Evolutionary conservation across 2,329 filamentous ascomycete species (phyloP), one percentile per base, ranked within the genome.

Genomic region (Atkinsonella texensis): DNA sequence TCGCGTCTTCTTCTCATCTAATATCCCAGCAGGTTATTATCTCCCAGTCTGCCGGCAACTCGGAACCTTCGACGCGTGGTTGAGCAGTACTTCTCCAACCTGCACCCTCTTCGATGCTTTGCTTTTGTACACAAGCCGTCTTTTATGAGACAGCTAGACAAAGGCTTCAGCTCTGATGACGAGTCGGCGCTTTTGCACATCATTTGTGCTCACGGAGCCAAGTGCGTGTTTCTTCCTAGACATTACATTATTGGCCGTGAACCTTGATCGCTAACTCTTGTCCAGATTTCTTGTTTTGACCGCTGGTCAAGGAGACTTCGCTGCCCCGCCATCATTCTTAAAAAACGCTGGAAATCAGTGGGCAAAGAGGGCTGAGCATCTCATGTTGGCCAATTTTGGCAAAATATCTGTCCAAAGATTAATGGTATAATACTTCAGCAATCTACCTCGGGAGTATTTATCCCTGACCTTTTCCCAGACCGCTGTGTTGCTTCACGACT

Each of bases 91-190:
- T 69, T 69, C 55, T 58, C 65, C 53, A 69, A 69, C 32, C 58
- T 69, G 4, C 74, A 69, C 48, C 66, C 66, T n/a, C 61, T 69
- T 4, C 63, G 67, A 18, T 69, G 67, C 54, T 69, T 69, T 50
- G 66, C 67, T 15, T 69, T 69, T 60, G 65, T 69, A 17, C 67
- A 69, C 49, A 67, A 68, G 48, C 67, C 67, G 4, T 68, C 67
- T 1, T 69, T 69, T 48, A 66, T 67, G 55, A 58, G 66, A 6
- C 66, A 68, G 45, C 58, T 69, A 5, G 67, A 69, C 51, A 67
- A 65, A 23, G 67, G 67, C 0, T 61, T 68, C 45, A 59, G 61
- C 8, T 62, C 58, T 4, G 66, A 69, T 11, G 66, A 69, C 38
- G 67, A 69, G 51, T 64, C 61, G 42, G 65, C 66, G 15, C 57